Evolutionary conservation across 345 rosid species (phyloP).

Genomic region (Abelmoschus esculentus): DNA sequence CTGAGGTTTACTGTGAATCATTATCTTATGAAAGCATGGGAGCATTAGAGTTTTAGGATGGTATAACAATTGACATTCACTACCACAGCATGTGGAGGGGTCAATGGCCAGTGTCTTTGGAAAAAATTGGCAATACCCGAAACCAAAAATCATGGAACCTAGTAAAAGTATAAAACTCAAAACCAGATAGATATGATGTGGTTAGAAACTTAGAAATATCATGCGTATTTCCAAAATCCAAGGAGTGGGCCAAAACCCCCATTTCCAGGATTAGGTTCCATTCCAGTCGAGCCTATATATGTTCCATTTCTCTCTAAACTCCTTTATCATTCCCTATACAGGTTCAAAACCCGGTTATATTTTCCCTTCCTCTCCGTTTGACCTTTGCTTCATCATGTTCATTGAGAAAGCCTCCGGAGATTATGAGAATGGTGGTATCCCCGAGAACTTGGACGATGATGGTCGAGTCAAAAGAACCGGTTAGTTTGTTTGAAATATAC

Average conservation of each 20-base stretch:
- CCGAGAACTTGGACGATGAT: conserved; percentile 60
- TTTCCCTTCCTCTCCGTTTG: neutral
- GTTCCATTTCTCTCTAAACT: neutral
- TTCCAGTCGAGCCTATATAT: conserved; percentile 3
- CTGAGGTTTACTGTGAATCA: too few relatives aligned
- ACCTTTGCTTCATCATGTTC: conserved; percentile 22
- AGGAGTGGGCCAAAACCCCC: neutral
- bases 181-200: neutral
- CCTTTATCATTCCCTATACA: neutral
- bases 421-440: conserved; percentile 21
- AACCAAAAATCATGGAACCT: too few relatives aligned
- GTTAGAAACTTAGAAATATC: neutral
- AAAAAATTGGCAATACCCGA: too few relatives aligned
- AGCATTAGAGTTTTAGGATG: too few relatives aligned
- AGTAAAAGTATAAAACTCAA: too few relatives aligned
- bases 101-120: too few relatives aligned
- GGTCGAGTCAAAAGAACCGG: conserved; percentile 69
- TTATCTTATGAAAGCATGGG: too few relatives aligned
- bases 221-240: neutral
- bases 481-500: conserved; percentile 18
- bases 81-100: too few relatives aligned
- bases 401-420: conserved; percentile 30
- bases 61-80: too few relatives aligned
- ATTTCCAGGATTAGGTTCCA: neutral
- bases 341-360: neutral